Evolutionary conservation across 2,329 filamentous ascomycete species (phyloP).

Genomic region (Xylaria sp.): DNA sequence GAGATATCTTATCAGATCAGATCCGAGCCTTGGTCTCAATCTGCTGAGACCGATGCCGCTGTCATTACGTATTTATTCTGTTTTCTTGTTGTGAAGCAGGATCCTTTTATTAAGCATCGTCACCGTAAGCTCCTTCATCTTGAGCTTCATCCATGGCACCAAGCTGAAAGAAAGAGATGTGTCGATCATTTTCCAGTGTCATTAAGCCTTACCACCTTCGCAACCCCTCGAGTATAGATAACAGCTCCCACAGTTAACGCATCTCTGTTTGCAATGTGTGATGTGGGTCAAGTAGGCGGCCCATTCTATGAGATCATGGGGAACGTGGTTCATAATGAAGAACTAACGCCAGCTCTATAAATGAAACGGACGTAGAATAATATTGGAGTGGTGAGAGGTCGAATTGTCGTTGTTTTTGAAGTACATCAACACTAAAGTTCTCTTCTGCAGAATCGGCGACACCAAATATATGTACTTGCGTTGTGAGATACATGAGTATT

Average conservation of each 20-base stretch:
- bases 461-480: no score
- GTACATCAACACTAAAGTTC: no score
- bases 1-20: conserved; percentile 24
- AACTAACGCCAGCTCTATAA: not conserved
- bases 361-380: not conserved
- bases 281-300: not conserved
- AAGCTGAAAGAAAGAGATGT: not conserved
- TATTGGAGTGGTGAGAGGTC: not conserved
- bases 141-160: not conserved
- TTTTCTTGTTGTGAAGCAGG: not conserved
- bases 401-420: no score
- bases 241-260: not conserved
- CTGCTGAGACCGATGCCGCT: not conserved
- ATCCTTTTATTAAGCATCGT: conserved; percentile 3
- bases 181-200: not conserved
- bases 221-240: no score
- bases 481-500: no score
- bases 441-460: no score
- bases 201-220: not conserved
- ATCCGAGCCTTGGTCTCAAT: not conserved
- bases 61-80: not conserved
- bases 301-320: not conserved
- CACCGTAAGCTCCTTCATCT: conserved; percentile 6
- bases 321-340: not conserved
- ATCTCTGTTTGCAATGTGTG: not conserved